A percentile compares a stretch with the other conserved stretches of the same genome.
These are phyloP conservation scores for Mycena floridula DNA, from an alignment of 768 basidiomycete species.

Conservation along the genomic window DNA sequence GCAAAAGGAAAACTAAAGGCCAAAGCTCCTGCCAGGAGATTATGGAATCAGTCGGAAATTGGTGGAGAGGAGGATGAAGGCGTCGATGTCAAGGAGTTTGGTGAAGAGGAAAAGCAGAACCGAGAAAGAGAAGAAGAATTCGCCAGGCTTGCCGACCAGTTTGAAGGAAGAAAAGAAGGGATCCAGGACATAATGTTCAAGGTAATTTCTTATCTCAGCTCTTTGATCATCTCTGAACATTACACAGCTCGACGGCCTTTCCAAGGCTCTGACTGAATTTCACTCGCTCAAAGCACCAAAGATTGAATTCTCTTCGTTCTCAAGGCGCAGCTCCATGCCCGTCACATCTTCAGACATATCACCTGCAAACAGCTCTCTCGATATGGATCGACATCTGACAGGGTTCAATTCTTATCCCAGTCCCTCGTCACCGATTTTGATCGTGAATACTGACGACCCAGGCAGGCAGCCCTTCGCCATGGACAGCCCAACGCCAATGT, in stretches of 20 bases:
- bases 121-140: slow-evolving; percentile 64
- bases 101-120: slow-evolving; percentile 50
- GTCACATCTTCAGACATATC: slow-evolving; percentile 3
- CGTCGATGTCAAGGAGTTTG: slow-evolving; percentile 37
- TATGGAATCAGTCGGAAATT: slow-evolving; percentile 19
- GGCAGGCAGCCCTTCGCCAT: neutral
- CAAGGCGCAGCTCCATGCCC: slow-evolving; percentile 21
- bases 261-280: slow-evolving; percentile 42
- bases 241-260: slow-evolving; percentile 52
- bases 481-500: neutral
- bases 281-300: slow-evolving; percentile 42
- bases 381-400: neutral
- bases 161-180: slow-evolving; percentile 61
- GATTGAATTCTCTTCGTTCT: slow-evolving; percentile 29
- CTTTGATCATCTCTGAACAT: slow-evolving; percentile 6
- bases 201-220: slow-evolving; percentile 27
- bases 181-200: slow-evolving; percentile 72
- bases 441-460: neutral
- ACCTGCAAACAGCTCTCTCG: neutral
- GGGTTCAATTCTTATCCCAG: neutral
- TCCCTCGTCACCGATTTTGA: neutral
- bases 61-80: slow-evolving; percentile 42
- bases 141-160: slow-evolving; percentile 57
- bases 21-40: slow-evolving; percentile 14
- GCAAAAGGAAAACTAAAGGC: slow-evolving; percentile 19